Conservation (phyloP, 202 grass and related monocot species). For the Cymbopogon flexuosus region DNA sequence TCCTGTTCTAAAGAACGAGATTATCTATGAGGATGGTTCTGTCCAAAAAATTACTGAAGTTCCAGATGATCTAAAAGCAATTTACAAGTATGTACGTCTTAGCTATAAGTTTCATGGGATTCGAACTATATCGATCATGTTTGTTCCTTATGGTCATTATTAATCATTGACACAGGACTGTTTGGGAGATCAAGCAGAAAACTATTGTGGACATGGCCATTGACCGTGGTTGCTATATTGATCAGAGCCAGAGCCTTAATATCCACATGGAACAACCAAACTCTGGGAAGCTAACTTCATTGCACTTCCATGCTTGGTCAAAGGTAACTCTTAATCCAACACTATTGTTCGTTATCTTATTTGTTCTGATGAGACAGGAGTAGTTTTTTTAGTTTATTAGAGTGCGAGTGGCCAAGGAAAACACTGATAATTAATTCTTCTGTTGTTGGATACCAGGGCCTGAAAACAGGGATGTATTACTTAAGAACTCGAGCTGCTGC, state of each 20-base stretch:
- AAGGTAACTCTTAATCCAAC: slow-evolving; percentile 46
- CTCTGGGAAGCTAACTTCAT: slow-evolving; percentile 83
- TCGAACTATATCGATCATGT: background rate
- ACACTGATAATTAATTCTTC: background rate
- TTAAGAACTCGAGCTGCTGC: slow-evolving; percentile 76
- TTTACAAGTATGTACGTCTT: slow-evolving; percentile 74
- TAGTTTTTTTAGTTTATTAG: background rate
- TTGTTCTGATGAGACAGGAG: background rate
- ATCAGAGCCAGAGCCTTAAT: slow-evolving; percentile 96
- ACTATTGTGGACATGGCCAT: slow-evolving; percentile 92
- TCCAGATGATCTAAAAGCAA: slow-evolving; percentile 77
- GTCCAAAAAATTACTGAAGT: slow-evolving; percentile 73
- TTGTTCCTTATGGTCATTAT: slow-evolving; percentile 12
- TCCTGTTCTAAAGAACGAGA: slow-evolving; percentile 72
- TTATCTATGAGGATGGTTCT: slow-evolving; percentile 92
- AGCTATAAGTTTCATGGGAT: background rate
- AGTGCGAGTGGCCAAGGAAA: background rate
- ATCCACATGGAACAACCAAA: slow-evolving; percentile 95
- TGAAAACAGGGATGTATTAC: slow-evolving; percentile 76
- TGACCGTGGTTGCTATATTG: slow-evolving; percentile 92
- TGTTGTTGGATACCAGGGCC: slow-evolving; percentile 34
- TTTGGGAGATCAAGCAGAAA: slow-evolving; percentile 99
- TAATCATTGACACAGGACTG: slow-evolving; percentile 54
- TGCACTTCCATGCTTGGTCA: slow-evolving; percentile 95
- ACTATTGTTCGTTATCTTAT: no score